phyloP scores from a whole-genome alignment of 2,329 filamentous ascomycete genomes.

The Pseudopyricularia javanii region DNA sequence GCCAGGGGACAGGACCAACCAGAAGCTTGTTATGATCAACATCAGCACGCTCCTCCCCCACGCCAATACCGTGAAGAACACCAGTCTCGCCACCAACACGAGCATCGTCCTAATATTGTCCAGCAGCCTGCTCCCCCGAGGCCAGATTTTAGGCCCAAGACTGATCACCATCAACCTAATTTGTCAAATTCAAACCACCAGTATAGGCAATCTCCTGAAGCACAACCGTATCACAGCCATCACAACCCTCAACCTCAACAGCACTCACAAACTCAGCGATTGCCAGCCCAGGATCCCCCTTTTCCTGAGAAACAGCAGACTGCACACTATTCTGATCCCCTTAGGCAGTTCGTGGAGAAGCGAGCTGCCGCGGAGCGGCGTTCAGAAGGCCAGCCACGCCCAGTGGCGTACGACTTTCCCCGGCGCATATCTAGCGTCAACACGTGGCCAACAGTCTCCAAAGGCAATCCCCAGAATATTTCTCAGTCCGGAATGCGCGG shows the following conservation, averaged over 20 bases:
- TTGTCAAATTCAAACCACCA: background rate
- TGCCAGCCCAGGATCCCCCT: background rate
- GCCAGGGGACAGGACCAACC: constrained; percentile 1
- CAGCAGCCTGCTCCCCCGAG: background rate
- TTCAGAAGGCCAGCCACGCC: constrained; percentile 1
- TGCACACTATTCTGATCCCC: background rate
- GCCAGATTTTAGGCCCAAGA: background rate
- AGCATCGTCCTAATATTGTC: background rate
- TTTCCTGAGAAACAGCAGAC: background rate
- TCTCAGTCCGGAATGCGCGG: constrained; percentile 17
- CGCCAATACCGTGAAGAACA: background rate
- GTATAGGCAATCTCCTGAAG: background rate
- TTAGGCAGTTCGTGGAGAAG: constrained; percentile 2
- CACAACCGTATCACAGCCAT: background rate
- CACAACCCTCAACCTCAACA: background rate
- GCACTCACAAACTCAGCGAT: background rate
- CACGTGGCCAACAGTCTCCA: constrained; percentile 14
- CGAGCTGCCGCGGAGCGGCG: background rate
- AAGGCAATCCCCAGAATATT: constrained; percentile 8
- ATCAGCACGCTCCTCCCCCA: background rate
- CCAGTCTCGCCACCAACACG: background rate
- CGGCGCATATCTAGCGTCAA: constrained; percentile 14
- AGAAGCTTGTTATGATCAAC: background rate
- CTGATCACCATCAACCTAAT: background rate
- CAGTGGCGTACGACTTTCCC: constrained; percentile 10